Percentiles rank a stretch among this genome's conserved stretches.
These are phyloP conservation scores for Choiromyces venosus DNA, from an alignment of 495 filamentous ascomycete genomes.

Conservation along the genomic window DNA sequence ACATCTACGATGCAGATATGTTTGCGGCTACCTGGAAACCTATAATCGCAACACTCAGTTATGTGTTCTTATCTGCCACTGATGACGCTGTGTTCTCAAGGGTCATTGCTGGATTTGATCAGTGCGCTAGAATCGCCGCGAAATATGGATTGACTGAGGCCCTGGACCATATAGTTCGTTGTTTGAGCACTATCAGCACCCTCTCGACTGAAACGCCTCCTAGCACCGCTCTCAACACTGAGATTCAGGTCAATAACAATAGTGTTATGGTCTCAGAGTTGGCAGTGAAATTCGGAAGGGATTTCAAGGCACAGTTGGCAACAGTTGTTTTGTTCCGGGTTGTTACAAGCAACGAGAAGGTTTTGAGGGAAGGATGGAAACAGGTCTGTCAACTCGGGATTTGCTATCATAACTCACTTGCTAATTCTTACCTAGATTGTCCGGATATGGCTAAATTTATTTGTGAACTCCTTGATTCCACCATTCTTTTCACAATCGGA, in stretches of 20 bases:
- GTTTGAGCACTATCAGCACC: conserved; percentile 82
- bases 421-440: conserved; percentile 57
- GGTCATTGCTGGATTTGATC: conserved; percentile 88
- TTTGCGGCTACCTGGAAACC: conserved; percentile 94
- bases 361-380: conserved; percentile 74
- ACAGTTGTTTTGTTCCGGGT: conserved; percentile 91
- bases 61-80: conserved; percentile 97
- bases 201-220: conserved; percentile 67
- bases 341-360: conserved; percentile 70
- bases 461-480: conserved; percentile 89
- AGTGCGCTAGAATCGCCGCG: conserved; percentile 89
- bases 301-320: conserved; percentile 87
- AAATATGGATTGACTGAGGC: conserved; percentile 78
- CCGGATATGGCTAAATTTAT: conserved; percentile 89
- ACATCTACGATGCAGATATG: conserved; percentile 95
- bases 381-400: conserved; percentile 54
- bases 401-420: conserved; percentile 9
- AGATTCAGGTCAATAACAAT: conserved; percentile 84
- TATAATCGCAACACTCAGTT: conserved; percentile 87
- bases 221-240: conserved; percentile 86
- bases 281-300: conserved; percentile 91
- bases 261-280: conserved; percentile 99
- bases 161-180: conserved; percentile 84
- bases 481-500: conserved; percentile 70
- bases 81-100: conserved; percentile 95